Evolutionary conservation across 2,329 filamentous ascomycete genomes (phyloP), one percentile per base, ranked within the genome.

Genomic region (Nannizziopsis arthrosporioides): DNA sequence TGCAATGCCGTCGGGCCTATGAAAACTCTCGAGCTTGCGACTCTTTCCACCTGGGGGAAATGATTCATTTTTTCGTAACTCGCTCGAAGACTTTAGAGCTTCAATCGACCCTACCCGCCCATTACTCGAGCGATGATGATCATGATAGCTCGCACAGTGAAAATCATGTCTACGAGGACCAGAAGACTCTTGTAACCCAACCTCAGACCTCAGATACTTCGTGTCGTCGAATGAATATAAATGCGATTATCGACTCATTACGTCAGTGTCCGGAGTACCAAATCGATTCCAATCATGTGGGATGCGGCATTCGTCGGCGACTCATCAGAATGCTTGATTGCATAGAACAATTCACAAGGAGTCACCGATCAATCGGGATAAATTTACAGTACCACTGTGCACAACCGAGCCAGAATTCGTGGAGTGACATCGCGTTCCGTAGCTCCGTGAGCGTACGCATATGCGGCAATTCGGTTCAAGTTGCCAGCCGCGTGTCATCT

Each of bases 1-100:
- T 53, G 10, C 68, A 71, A 56, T 71, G 68, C 50, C 65, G 64
- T 27, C 64, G 63, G 41, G 66, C 61, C 9, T 63, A 67, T 49
- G 63, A 57, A 38, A 69, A 69, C 37, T 68, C 66, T 5, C 63
- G 59, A 38, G 62, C 65, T 47, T 71, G 68, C 49, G 68, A 71
- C 48, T 59, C 64, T 4, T 71, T 70, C 48, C 67, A 71, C 38
- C 56, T 70, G 0, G 68, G 68, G 10, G 66, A 70, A 52, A 69
- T 69, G 59, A 59, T 63, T 15, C 64, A 66, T 8, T 71, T 70
- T 51, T 68, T 71, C 36, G 53, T 62, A 4, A 51, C 66, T 30
- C 62, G 67, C 31, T 62, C 67, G 31, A 68, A 63, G 42, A 69
- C 65, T 0, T 58, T 69, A 32, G 65, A 67, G 32, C 37, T 71